phyloP scores from a whole-genome alignment of 306 rosid genomes.

The Lupinus albus region DNA sequence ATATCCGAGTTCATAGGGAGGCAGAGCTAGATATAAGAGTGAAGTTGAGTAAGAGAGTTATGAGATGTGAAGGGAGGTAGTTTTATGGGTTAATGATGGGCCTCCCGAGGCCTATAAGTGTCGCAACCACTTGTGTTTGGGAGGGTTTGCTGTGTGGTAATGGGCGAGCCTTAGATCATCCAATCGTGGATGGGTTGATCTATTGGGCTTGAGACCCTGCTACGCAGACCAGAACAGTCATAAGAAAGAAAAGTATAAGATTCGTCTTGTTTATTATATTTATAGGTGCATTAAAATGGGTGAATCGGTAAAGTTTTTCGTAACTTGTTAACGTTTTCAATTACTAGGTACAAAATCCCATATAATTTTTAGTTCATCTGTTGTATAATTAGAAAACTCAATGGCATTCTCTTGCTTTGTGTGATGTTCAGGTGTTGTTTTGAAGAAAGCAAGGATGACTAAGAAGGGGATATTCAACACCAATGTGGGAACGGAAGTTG shows the following conservation, averaged over 20 bases:
- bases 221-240: too few relatives aligned
- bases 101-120: too few relatives aligned
- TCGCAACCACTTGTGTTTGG: too few relatives aligned
- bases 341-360: not conserved
- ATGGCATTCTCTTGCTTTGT: constrained; percentile 23
- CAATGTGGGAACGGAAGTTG: constrained; percentile 54
- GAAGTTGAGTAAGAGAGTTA: too few relatives aligned
- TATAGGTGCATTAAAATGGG: constrained; percentile 16
- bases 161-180: too few relatives aligned
- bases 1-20: too few relatives aligned
- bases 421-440: constrained; percentile 63
- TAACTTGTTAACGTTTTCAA: constrained; percentile 3
- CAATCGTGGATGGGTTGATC: too few relatives aligned
- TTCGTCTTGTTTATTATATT: not conserved
- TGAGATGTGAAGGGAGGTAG: too few relatives aligned
- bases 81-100: too few relatives aligned
- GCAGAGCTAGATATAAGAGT: too few relatives aligned
- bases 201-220: too few relatives aligned
- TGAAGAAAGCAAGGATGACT: constrained; percentile 82
- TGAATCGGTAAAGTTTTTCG: not conserved
- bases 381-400: not conserved
- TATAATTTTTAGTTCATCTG: constrained; percentile 17
- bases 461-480: constrained; percentile 59
- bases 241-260: not conserved
- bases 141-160: too few relatives aligned